These are phyloP conservation scores for Rhodotorula sp. DNA, from an alignment of 1,284 basidiomycete species.

Conservation along the genomic window DNA sequence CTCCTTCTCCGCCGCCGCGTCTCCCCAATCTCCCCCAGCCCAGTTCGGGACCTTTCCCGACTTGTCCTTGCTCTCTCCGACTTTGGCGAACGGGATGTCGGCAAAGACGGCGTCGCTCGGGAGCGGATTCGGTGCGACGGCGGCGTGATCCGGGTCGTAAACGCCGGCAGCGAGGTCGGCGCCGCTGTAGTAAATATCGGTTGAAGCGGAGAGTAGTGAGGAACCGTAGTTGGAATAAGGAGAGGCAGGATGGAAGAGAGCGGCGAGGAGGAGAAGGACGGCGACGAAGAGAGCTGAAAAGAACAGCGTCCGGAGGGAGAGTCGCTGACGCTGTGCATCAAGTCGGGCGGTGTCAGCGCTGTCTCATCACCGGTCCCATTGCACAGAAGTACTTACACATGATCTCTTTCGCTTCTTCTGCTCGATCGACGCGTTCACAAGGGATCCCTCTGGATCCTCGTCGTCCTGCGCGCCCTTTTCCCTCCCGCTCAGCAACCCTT, in stretches of 20 bases:
- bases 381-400: background rate
- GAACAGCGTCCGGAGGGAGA: conserved; percentile 20
- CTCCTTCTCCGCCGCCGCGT: conserved; percentile 5
- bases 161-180: conserved; percentile 3
- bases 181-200: conserved; percentile 16
- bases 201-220: background rate
- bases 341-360: background rate
- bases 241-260: conserved; percentile 31
- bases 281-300: conserved; percentile 19
- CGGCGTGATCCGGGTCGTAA: background rate
- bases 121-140: conserved; percentile 22
- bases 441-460: background rate
- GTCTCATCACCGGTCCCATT: background rate
- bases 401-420: background rate
- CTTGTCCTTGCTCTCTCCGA: conserved; percentile 19
- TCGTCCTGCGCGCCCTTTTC: conserved; percentile 7
- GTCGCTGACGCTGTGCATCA: background rate
- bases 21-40: conserved; percentile 37
- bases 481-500: conserved; percentile 13
- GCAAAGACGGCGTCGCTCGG: conserved; percentile 22
- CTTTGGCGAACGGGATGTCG: conserved; percentile 36
- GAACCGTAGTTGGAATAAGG: background rate
- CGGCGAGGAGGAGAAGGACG: conserved; percentile 19
- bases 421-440: background rate
- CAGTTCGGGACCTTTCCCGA: conserved; percentile 21